Evolutionary conservation across 805 yeast species (phyloP), one percentile per base, ranked within the genome.

Genomic region (Wickerhamiella kazuoi): DNA sequence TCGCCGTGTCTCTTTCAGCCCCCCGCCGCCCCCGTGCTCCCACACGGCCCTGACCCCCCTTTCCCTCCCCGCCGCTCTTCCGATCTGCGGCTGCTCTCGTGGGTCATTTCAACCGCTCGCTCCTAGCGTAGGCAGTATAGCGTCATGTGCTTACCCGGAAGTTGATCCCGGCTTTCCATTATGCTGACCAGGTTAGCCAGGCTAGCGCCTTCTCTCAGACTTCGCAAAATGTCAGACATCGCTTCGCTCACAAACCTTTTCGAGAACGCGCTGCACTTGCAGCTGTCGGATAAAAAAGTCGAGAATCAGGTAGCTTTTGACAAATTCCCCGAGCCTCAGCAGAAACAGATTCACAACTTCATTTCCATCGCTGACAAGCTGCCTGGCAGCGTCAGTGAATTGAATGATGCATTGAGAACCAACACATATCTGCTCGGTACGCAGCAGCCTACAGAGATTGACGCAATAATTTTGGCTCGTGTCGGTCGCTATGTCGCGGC

Each of bases 341-440:
- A 68, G 52, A 94, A 94, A 18, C 65, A 76, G 48, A 67, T 71
- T 46, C 69, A 84, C 26, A 94, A 86, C 61, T 80, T 87, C 77
- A 66, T 67, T 42, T 75, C 93, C 3, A 65, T 84, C 38, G 67
- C 86, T n/a, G 58, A 64, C 41, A 67, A 77, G 50, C 60, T 80
- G 46, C 75, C 78, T 34, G 68, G 63, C 39, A 53, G 67, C 20
- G 56, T 64, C n/a, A 64, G 42, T 13, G 53, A 71, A 41, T 70
- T 90, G 50, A 86, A 86, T 60, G 72, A 72, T 43, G 62, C 68
- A 37, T 69, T 87, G 51, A 76, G 79, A 58, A 62, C 68, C 41
- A 65, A 69, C 48, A 79, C 94, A 28, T 90, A 72, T 56, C 59
- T 86, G 21, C 63, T 75, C 21, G 87, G 86, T 28, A 71, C 72